Evolutionary conservation across 2,329 filamentous ascomycete species (phyloP).

Genomic region (Ceratocystis alfenasii): DNA sequence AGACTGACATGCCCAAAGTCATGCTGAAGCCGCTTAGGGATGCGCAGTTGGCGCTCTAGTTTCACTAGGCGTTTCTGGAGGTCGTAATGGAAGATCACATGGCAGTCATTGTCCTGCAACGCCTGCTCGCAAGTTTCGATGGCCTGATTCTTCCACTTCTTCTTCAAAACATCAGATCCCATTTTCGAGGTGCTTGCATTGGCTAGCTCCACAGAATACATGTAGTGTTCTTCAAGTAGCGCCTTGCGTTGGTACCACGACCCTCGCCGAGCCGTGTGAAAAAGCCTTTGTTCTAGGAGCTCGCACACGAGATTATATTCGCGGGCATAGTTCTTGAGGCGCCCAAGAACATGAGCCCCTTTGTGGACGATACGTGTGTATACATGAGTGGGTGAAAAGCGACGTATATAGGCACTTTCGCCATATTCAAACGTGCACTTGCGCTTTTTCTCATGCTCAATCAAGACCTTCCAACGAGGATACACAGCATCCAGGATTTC

Average conservation of each 20-base stretch:
- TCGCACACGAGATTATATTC: slow-evolving; percentile 66
- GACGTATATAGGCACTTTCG: slow-evolving; percentile 77
- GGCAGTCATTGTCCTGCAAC: slow-evolving; percentile 76
- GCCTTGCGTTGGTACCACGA: slow-evolving; percentile 95
- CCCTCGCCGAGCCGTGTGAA: slow-evolving; percentile 73
- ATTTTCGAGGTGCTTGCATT: slow-evolving; percentile 38
- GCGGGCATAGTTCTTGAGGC: slow-evolving; percentile 64
- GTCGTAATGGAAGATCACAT: slow-evolving; percentile 87
- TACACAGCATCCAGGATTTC: slow-evolving; percentile 63
- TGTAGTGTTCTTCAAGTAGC: slow-evolving; percentile 88
- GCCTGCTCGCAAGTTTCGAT: slow-evolving; percentile 72
- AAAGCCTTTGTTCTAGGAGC: slow-evolving; percentile 67
- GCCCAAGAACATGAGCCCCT: slow-evolving; percentile 62
- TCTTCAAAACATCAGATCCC: slow-evolving; percentile 39
- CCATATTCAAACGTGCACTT: slow-evolving; percentile 64
- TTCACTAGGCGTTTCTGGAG: slow-evolving; percentile 88
- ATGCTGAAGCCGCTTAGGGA: slow-evolving; percentile 78
- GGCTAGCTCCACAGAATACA: slow-evolving; percentile 45
- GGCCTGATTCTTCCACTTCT: slow-evolving; percentile 68
- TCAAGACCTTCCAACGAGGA: slow-evolving; percentile 63
- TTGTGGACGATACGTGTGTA: slow-evolving; percentile 93
- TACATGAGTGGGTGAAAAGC: slow-evolving; percentile 83
- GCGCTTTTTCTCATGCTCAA: slow-evolving; percentile 73
- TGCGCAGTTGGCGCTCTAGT: slow-evolving; percentile 70
- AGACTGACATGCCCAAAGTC: slow-evolving; percentile 82